Conservation (phyloP, 2,329 filamentous ascomycete species). For the Coleophoma cylindrospora region DNA sequence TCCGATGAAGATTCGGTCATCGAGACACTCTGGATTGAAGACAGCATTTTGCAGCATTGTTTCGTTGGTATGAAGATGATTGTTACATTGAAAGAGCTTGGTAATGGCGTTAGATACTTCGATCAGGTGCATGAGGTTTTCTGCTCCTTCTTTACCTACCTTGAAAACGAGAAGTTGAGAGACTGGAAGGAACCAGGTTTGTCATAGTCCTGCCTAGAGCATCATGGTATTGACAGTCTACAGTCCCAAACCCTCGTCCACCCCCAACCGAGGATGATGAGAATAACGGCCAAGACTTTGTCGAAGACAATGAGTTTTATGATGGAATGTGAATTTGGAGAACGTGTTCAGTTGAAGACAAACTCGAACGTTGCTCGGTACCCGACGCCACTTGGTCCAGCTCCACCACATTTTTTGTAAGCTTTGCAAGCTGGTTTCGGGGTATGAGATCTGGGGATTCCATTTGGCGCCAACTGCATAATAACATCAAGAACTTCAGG, state of each 20-base stretch:
- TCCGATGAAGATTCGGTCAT: slow-evolving; percentile 25
- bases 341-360: no score
- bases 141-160: slow-evolving; percentile 58
- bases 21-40: slow-evolving; percentile 63
- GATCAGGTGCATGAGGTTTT: slow-evolving; percentile 49
- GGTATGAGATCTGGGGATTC: no score
- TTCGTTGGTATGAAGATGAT: slow-evolving; percentile 61
- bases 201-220: background rate
- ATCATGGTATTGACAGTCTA: slow-evolving; percentile 1
- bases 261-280: slow-evolving; percentile 24
- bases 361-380: no score
- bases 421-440: no score
- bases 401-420: no score
- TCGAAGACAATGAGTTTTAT: no score
- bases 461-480: no score
- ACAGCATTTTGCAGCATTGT: slow-evolving; percentile 49
- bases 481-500: no score
- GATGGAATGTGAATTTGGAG: no score
- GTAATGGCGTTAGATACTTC: slow-evolving; percentile 59
- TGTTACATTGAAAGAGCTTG: slow-evolving; percentile 49
- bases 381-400: no score
- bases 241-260: slow-evolving; percentile 20
- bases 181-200: slow-evolving; percentile 54
- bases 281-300: no score
- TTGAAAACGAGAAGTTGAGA: slow-evolving; percentile 66